Evolutionary conservation across 176 grass and related monocot species (phyloP), one percentile per base, ranked within the genome.

Genomic region (Carex kokanica): DNA sequence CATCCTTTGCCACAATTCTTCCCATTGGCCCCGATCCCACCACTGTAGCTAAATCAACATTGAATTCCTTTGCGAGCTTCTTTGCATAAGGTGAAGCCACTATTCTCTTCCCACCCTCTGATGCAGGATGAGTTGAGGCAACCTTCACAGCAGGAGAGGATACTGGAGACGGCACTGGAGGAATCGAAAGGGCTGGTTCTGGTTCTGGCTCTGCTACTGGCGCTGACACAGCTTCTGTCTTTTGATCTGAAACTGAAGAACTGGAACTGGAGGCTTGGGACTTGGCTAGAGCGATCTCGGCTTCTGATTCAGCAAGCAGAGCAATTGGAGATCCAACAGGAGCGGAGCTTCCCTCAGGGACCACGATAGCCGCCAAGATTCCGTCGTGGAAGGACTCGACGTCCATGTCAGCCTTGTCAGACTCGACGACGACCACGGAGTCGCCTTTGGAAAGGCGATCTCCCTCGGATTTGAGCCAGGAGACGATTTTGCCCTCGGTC

Each of bases 391-490:
- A 99, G 5, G 96, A 95, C 89, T 99, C 96, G 29, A 99, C 96
- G 68, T 99, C 96, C 96, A 99, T 99, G 80, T 99, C 96, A 8
- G 96, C 96, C 88, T 99, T 99, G 55, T 99, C 96, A 36, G 96
- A 99, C 93, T 99, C 96, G 9, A 99, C 96, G 34, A 99, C 96
- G 31, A 99, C 96, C 31, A 99, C 96, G 43, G 91, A 90, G 73
- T 99, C 96, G 49, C 96, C 96, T 85, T 95, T 99, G 79, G 80
- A 16, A 58, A 99, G 89, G 36, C 81, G 88, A 51, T 99, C 96
- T 38, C 96, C 96, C 93, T 99, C 96, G 34, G 96, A 81, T 31
- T 88, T 92, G 51, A 85, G 86, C 96, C 96, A 99, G 5, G 96
- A 93, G 6, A 99, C 88, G 72, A 99, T 95, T 85, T 99, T 99